Conservation (phyloP, 139 green algal species). For the Closterium sp. region DNA sequence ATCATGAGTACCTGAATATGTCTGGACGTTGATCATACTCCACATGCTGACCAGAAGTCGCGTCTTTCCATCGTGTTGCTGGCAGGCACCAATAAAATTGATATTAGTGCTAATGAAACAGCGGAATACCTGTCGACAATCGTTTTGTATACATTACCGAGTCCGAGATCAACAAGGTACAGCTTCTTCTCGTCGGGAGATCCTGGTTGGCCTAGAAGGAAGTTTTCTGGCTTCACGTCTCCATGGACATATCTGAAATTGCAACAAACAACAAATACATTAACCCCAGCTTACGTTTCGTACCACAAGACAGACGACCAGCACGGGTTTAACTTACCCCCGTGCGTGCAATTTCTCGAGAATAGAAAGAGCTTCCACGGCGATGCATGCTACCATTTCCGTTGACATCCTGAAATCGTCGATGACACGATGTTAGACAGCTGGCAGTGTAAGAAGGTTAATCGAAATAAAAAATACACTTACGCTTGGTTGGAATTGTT, state of each 20-base stretch:
- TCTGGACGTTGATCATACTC: conserved; percentile 99
- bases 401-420: conserved; percentile 75
- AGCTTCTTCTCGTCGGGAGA: conserved; percentile 88
- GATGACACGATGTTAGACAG: neutral
- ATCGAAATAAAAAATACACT: neutral
- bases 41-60: conserved; percentile 84
- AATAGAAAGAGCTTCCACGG: conserved; percentile 93
- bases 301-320: neutral
- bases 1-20: conserved; percentile 74
- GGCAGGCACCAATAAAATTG: conserved; percentile 18
- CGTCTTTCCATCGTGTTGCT: conserved; percentile 87
- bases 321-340: conserved; percentile 62
- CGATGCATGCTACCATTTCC: conserved; percentile 99
- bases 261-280: neutral
- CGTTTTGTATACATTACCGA: conserved; percentile 60
- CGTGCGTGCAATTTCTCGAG: conserved; percentile 94
- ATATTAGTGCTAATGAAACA: neutral
- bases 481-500: conserved; percentile 82
- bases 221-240: conserved; percentile 99
- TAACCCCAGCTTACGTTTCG: neutral
- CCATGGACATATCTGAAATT: conserved; percentile 89
- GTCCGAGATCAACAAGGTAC: conserved; percentile 94
- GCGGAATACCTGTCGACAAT: neutral
- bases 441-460: neutral
- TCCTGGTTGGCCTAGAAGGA: conserved; percentile 84